Evolutionary conservation across 495 filamentous ascomycete genomes (phyloP), one percentile per base, ranked within the genome.

Genomic region (Lineolata rhizophorae): DNA sequence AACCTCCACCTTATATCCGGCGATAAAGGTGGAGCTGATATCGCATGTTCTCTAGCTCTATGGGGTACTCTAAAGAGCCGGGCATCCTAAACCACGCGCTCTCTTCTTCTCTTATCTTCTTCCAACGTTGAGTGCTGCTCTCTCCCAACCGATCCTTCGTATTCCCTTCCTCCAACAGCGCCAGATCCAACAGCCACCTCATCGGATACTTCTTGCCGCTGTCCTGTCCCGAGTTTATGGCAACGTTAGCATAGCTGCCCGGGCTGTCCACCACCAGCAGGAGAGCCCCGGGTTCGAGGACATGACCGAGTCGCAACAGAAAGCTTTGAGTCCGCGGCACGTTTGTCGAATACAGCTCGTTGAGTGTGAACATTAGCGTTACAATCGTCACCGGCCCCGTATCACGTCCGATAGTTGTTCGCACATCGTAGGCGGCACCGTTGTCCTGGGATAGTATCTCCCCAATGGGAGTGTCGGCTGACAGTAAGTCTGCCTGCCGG

Each of bases 361-460:
- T 95, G n/a, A 94, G 65, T 0, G 84, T 92, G 61, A 94, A 95
- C 52, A 94, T 70, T 0, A 94, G 51, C 0, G 87, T 92, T 3
- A 87, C 58, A 3, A 67, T 45, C 0, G 42, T 40, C 22, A 79
- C 51, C 0, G 13, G 11, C 2, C n/a, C 14, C 32, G 40, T 0
- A 38, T 32, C 1, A n/a, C n/a, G n/a, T n/a, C n/a, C n/a, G n/a
- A n/a, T n/a, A n/a, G n/a, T n/a, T n/a, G n/a, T n/a, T n/a, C n/a
- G n/a, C n/a, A n/a, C n/a, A 26, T 26, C 22, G 12, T 26, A 8
- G 12, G 22, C 8, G 22, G 22, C 22, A 26, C 22, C 22, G n/a
- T n/a, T n/a, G n/a, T n/a, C n/a, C n/a, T n/a, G n/a, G n/a, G n/a
- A n/a, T n/a, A n/a, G n/a, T n/a, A n/a, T n/a, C n/a, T n/a, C n/a